Conservation (phyloP, 257 asterid genomes). For the Plantago ovata region DNA sequence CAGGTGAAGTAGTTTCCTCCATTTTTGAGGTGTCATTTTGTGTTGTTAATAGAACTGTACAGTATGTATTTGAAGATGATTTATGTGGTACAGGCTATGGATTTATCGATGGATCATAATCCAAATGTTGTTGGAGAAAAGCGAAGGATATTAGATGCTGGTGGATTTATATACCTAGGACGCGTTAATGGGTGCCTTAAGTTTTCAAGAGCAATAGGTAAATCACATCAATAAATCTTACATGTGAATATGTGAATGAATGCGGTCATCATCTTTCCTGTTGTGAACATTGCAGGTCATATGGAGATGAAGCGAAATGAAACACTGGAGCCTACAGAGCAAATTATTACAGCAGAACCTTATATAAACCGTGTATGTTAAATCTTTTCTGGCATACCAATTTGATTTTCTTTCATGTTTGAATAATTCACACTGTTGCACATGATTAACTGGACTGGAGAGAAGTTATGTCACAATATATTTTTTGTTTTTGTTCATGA, state of each 20-base stretch:
- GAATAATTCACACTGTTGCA: no score
- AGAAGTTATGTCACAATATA: background rate
- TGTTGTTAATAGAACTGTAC: background rate
- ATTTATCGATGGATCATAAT: constrained; percentile 88
- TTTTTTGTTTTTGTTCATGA: constrained; percentile 7
- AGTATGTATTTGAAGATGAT: background rate
- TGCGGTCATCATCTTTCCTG: constrained; percentile 7
- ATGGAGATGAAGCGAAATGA: constrained; percentile 87
- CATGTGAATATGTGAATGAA: constrained; percentile 19
- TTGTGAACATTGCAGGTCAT: constrained; percentile 58
- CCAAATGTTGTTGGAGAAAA: constrained; percentile 73
- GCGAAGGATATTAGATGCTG: constrained; percentile 82
- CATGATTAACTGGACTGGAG: no score
- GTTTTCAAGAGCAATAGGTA: constrained; percentile 94
- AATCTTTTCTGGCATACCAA: constrained; percentile 5
- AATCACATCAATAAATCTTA: constrained; percentile 14
- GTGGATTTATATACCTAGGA: constrained; percentile 88
- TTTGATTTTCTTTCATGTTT: background rate
- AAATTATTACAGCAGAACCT: constrained; percentile 85
- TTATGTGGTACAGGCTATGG: constrained; percentile 52
- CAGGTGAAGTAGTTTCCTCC: constrained; percentile 46
- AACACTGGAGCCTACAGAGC: constrained; percentile 76
- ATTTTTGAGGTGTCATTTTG: background rate
- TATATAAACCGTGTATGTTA: constrained; percentile 66
- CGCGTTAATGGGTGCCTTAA: constrained; percentile 95